Percentiles rank a stretch among this genome's conserved stretches.
phyloP scores from a whole-genome alignment of 208 protist genomes.

The Phytomonas sp. region DNA sequence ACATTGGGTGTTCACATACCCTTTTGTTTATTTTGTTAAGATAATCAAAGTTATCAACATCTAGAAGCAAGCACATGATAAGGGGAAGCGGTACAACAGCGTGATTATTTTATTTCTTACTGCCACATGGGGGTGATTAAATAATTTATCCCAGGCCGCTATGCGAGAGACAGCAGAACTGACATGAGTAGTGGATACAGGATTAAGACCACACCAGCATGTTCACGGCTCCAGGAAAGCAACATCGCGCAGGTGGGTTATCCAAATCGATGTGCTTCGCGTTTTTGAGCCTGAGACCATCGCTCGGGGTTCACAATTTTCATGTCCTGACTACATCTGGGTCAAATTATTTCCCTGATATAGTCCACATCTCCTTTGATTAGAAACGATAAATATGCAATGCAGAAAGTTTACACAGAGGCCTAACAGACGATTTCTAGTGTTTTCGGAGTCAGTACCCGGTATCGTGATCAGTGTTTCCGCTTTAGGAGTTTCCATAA shows the following conservation, averaged over 20 bases:
- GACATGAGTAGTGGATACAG: slow-evolving; percentile 18
- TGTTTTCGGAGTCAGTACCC: slow-evolving; percentile 30
- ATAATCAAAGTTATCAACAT: not conserved
- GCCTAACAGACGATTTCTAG: slow-evolving; percentile 29
- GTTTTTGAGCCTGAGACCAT: slow-evolving; percentile 38
- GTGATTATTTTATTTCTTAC: not conserved
- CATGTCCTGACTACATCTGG: not conserved
- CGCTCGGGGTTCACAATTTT: slow-evolving; percentile 20
- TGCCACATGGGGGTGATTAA: slow-evolving; percentile 4
- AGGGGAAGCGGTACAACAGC: not conserved
- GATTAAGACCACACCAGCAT: slow-evolving; percentile 19
- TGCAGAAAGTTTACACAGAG: not conserved
- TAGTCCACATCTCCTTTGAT: not conserved
- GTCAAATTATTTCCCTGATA: not conserved
- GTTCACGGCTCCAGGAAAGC: slow-evolving; percentile 31
- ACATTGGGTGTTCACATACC: too few relatives aligned
- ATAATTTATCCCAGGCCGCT: slow-evolving; percentile 20
- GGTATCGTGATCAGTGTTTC: slow-evolving; percentile 37
- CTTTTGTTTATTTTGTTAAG: too few relatives aligned
- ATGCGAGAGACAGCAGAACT: slow-evolving; percentile 11
- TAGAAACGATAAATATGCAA: not conserved
- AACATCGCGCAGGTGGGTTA: slow-evolving; percentile 33
- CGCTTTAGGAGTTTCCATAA: slow-evolving; percentile 44
- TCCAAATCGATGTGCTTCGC: slow-evolving; percentile 30
- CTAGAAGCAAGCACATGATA: not conserved